Conservation (phyloP, 192 early-diverging fungal species). For the Umbelopsis ramanniana region DNA sequence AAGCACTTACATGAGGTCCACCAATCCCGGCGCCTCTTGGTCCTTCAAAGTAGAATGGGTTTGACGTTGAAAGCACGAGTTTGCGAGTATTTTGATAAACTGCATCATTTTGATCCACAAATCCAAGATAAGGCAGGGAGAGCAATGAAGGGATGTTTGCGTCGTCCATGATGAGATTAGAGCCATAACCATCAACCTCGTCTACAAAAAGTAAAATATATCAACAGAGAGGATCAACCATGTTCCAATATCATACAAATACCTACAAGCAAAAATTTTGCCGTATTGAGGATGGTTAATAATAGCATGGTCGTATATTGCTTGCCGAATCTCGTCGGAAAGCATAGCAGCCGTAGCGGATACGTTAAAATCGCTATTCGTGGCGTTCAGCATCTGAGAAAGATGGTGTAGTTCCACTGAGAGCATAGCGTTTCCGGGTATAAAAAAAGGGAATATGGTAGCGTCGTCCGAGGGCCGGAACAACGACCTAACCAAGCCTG, state of each 20-base stretch:
- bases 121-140: slow-evolving; percentile 66
- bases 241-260: background rate
- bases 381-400: slow-evolving; percentile 42
- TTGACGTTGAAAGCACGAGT: slow-evolving; percentile 58
- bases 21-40: slow-evolving; percentile 28
- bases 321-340: slow-evolving; percentile 52
- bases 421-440: slow-evolving; percentile 66
- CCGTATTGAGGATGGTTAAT: slow-evolving; percentile 52
- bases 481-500: slow-evolving; percentile 51
- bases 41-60: slow-evolving; percentile 66
- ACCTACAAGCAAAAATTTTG: slow-evolving; percentile 57
- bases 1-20: slow-evolving; percentile 32
- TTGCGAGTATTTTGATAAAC: slow-evolving; percentile 61
- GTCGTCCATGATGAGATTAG: slow-evolving; percentile 69
- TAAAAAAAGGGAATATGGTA: slow-evolving; percentile 55
- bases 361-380: slow-evolving; percentile 31
- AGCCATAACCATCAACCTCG: slow-evolving; percentile 74
- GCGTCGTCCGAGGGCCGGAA: slow-evolving; percentile 69
- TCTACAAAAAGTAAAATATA: slow-evolving; percentile 24
- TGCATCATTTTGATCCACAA: slow-evolving; percentile 49
- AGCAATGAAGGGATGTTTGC: slow-evolving; percentile 72
- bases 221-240: background rate
- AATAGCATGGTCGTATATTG: slow-evolving; percentile 56
- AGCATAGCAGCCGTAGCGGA: slow-evolving; percentile 45
- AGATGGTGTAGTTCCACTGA: slow-evolving; percentile 59